Base-by-base conservation (phyloP, 345 rosid genomes). In the Gossypioides kirkii region DNA sequence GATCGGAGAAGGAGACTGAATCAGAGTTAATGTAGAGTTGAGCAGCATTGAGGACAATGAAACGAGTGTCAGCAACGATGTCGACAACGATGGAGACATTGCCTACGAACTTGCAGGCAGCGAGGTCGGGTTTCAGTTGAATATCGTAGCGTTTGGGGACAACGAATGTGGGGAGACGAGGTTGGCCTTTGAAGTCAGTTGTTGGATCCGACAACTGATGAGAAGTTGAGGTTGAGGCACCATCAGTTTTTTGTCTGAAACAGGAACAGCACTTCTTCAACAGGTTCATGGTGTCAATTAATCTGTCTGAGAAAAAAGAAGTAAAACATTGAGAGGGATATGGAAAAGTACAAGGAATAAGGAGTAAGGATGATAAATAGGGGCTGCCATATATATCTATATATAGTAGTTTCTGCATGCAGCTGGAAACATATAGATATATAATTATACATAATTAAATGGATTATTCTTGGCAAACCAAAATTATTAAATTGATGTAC, bases 41-140 rank as follows among this genome's bases (percentile, higher is more conserved):
- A 70, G 97, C 94, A 4, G 97, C 97, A 82, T 95, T 95, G 47
- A 95, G 94, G 81, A 95, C 98, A 73, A 95, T 77, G 86, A 81
- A 90, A 45, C 80, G 78, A 71, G 98, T 92, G 55, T 54, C 73
- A 6, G 82, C 76, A 69, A 89, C 86, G 63, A 95, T 70, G 62
- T 88, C 89, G 47, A 95, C 69, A 73, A 82, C 84, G 82, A 92
- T 63, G 14, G 88, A n/a, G 68, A 89, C 90, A 47, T 78, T 70
- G 66, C 98, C 99, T 32, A 76, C 17, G 86, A 95, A 92, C 42
- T 76, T 89, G 82, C 95, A 95, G 68, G 87, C 80, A 54, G 54
- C 28, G 68, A 92, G 92, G 84, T 95, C 97, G 18, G 98, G 99
- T 62, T 70, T 89, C 66, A 95, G 90, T 16, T 72, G 85, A 55